Base-by-base conservation (phyloP, 2,329 filamentous ascomycete species). In the Zopfia rhizophila region DNA sequence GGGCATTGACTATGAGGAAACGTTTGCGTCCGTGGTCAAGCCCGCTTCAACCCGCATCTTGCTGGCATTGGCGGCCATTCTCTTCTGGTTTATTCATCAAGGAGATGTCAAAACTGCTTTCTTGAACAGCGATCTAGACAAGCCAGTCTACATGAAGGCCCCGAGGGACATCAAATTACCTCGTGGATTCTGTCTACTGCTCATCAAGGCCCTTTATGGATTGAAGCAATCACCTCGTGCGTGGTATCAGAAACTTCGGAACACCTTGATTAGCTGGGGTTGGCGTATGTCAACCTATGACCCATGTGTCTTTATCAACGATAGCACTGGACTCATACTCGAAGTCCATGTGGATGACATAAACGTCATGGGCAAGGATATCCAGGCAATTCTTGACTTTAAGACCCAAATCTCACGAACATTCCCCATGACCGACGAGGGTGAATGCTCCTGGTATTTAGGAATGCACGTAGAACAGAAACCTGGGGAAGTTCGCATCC, bases 21-120 rank as follows among this genome's bases (percentile, higher is more conserved):
- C 56, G 0, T 69, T 65, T 45, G 55, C 62, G 8, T 52, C 49
- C 1, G 55, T 65, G 2, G 48, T 57, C 4, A 58, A 56, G 44
- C 50, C 50, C 6, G 61, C 58, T 45, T 56, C 48, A 30, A 58
- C 55, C 27, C 61, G 59, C 32, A 53, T 53, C 6, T 47, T 68
- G 7, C 64, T 70, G 22, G 55, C 56, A 1, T 48, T 68, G 3
- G 51, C 32, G 3, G 48, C 41, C 5, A 37, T 48, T 6, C 30
- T 55, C 3, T 53, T 56, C 29, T 37, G 52, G 1, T 42, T 65
- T 27, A 61, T 65, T 24, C 38, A 68, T 23, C 53, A 70, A 49
- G 66, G 69, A 42, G 60, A 70, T 42, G 57, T 69, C 23, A 62
- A 63, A 40, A 69, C 61, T 1, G 56, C 65, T 5, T 71, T 71